phyloP scores from a whole-genome alignment of 805 yeast genomes.

The Saccharomyces paradoxus region DNA sequence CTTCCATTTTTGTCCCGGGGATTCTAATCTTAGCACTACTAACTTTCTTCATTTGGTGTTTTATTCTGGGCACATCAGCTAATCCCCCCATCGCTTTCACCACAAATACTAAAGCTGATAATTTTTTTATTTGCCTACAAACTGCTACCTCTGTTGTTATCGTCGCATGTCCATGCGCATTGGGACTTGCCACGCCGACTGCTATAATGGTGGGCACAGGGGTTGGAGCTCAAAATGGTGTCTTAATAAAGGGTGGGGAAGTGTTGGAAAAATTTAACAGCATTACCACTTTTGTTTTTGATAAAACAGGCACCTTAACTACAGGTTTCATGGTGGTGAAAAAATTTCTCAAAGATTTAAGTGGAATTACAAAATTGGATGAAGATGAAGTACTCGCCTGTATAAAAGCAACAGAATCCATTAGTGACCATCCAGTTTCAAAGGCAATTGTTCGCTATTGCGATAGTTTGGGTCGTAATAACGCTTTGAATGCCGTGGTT shows the following conservation, averaged over 20 bases:
- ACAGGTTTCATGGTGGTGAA: constrained; percentile 63
- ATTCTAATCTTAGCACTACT: constrained; percentile 52
- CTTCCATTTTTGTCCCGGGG: constrained; percentile 76
- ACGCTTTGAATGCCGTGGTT: constrained; percentile 6
- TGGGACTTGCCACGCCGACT: constrained; percentile 96
- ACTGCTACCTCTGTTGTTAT: constrained; percentile 87
- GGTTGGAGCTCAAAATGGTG: constrained; percentile 83
- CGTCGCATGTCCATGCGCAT: constrained; percentile 97
- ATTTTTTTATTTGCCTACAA: constrained; percentile 59
- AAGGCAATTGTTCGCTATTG: constrained; percentile 49
- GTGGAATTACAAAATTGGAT: constrained; percentile 2
- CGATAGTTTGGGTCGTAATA: constrained; percentile 4
- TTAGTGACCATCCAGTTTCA: constrained; percentile 86
- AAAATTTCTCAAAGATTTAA: constrained; percentile 6
- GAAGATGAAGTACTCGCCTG: constrained; percentile 11
- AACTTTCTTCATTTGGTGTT: constrained; percentile 62
- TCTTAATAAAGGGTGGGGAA: constrained; percentile 88
- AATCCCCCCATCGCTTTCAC: constrained; percentile 44
- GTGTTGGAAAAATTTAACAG: constrained; percentile 65
- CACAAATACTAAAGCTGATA: constrained; percentile 37
- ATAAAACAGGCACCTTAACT: constrained; percentile 94
- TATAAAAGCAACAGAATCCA: constrained; percentile 42
- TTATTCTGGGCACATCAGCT: constrained; percentile 18
- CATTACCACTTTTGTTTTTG: constrained; percentile 67
- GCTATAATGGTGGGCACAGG: constrained; percentile 99